Base-by-base conservation (phyloP, 495 filamentous ascomycete genomes). In the Neurospora sp. region DNA sequence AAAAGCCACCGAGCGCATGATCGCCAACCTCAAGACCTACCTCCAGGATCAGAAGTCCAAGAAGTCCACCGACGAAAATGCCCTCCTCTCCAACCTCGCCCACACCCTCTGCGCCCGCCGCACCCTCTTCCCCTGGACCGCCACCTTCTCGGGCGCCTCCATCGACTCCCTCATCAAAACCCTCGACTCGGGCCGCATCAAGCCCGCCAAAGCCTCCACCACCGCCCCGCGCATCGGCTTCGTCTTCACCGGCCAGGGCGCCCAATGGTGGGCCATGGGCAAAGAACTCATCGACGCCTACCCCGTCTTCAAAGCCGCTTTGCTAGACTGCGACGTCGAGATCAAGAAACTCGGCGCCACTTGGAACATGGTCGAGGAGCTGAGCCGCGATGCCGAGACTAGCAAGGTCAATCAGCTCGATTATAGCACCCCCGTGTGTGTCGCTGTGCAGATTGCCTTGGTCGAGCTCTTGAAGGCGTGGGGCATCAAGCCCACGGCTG, bases 251-350 rank as follows among this genome's bases (percentile, higher is more conserved):
- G 83, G 84, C 12, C 84, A 86, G 48, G 85, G 85, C 1, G 85
- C 86, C 7, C 85, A 88, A 68, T 89, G 85, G 85, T 73, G 81
- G 74, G 82, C 81, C 6, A 89, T 90, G 88, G 87, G 87, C 0
- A 79, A 83, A 3, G 85, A 86, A 72, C 78, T 88, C 0, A 75
- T 83, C 40, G 73, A 77, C 7, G 71, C 41, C 10, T 81, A 82
- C 53, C 78, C 78, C 1, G 75, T 77, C 5, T 82, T 80, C 73
- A 76, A 76, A 35, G 69, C 71, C 0, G 72, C 78, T 1, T 42
- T 83, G 35, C 38, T 78, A 20, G 73, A 80, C 65, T 80, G 77
- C 5, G 77, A 81, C 18, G 73, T 35, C 10, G 42, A 73, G 2
- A 77, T 83, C 2, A 78, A 82, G 73, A 76, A 81, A 8, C 74